Evolutionary conservation across 208 protist species (phyloP), one percentile per base, ranked within the genome.

Genomic region (Phytomonas sp.): DNA sequence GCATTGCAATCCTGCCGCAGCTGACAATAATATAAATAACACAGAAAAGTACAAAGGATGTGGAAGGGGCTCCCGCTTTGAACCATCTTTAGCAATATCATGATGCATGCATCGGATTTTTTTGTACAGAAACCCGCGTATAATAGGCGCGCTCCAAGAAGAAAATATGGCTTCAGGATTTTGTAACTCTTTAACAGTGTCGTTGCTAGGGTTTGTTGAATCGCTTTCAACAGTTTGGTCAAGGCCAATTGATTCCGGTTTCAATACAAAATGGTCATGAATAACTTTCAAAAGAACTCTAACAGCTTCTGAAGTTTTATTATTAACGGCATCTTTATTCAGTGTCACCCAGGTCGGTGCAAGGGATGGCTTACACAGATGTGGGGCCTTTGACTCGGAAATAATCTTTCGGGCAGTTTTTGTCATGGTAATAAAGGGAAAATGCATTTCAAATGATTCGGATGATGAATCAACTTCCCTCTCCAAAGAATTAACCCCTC

Each of bases 331-430:
- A 67, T 91, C 85, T 32, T 75, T 80, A 2, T 60, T 60, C 10
- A 71, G 56, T 19, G 80, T 91, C 68, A 91, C 82, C 82, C 85
- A 91, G n/a, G 75, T 74, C 7, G 85, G 85, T 0, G 85, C 77
- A 7, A 91, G 73, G 7, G 78, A 81, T 65, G 61, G 4, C 61
- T 52, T 65, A 23, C 19, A 56, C 4, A 65, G 19, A 65, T 65
- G 61, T 6, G 61, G 1, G 23, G 33, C 33, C 33, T 65, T 65
- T 6, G 33, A 65, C 0, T 65, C 36, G 4, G 23, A 23, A 40
- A 65, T 60, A 65, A 37, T 60, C 33, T 65, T 56, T 4, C 16
- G 11, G 16, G 26, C 63, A 31, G 29, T 66, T 16, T 45, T 30
- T 33, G 26, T 37, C 6, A 19, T 19, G 19, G n/a, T 63, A 29